Evolutionary conservation across 306 rosid species (phyloP).

Genomic region (Lagenaria siceraria): DNA sequence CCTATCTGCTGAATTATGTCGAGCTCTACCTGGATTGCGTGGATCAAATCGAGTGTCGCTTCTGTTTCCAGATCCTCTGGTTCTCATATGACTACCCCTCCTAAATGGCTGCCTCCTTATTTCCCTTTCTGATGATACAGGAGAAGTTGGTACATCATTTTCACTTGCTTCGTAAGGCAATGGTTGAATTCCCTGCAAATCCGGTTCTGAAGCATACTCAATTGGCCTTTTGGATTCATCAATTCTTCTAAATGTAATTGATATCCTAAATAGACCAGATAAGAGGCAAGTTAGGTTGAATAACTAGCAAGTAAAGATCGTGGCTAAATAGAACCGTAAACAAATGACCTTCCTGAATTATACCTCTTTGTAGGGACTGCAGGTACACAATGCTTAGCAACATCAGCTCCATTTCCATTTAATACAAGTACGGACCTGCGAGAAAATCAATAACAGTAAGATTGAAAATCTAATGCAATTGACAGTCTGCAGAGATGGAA

Average conservation of each 20-base stretch:
- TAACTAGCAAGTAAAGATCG: not conserved
- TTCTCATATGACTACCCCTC: conserved; percentile 36
- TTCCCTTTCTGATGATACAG: conserved; percentile 24
- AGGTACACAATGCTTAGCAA: conserved; percentile 92
- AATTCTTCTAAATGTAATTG: conserved; percentile 94
- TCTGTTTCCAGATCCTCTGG: conserved; percentile 31
- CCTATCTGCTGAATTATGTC: conserved; percentile 31
- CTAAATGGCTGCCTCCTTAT: conserved; percentile 24
- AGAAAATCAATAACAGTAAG: conserved; percentile 2
- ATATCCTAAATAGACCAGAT: conserved; percentile 41
- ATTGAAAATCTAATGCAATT: not conserved
- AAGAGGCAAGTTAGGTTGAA: conserved; percentile 1
- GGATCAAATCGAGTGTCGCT: conserved; percentile 27
- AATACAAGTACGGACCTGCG: conserved; percentile 91
- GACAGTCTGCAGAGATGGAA: not conserved
- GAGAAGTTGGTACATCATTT: conserved; percentile 19
- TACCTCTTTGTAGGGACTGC: conserved; percentile 78
- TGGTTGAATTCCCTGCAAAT: conserved; percentile 68
- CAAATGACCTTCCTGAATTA: not conserved
- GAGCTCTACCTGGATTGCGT: conserved; percentile 25
- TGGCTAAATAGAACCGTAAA: not conserved
- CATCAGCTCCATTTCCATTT: conserved; percentile 86
- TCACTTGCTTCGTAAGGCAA: conserved; percentile 40
- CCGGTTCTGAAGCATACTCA: conserved; percentile 52
- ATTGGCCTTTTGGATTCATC: conserved; percentile 49